phyloP scores from a whole-genome alignment of 495 filamentous ascomycete genomes.

The Haplographium delicatum region DNA sequence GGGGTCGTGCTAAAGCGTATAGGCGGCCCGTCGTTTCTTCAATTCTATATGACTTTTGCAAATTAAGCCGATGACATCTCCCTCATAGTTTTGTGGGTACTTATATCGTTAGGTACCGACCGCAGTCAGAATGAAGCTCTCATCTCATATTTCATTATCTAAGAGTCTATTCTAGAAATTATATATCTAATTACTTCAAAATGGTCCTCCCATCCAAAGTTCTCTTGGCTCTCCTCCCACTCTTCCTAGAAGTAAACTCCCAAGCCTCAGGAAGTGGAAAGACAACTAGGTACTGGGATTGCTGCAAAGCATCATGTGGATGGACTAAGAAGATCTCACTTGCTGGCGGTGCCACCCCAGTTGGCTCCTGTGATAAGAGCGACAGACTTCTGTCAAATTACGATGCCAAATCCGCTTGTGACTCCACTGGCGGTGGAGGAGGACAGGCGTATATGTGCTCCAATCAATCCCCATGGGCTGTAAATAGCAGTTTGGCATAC shows the following conservation, averaged over 20 bases:
- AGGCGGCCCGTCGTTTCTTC: too few species aligned
- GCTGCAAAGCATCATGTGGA: slow-evolving; percentile 46
- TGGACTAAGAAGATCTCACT: slow-evolving; percentile 53
- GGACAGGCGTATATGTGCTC: slow-evolving; percentile 59
- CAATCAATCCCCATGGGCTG: slow-evolving; percentile 58
- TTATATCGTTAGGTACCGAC: too few species aligned
- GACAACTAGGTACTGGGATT: slow-evolving; percentile 38
- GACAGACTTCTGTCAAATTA: slow-evolving; percentile 49
- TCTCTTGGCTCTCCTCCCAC: slow-evolving; percentile 23
- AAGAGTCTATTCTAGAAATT: slow-evolving; percentile 1
- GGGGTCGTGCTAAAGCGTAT: too few species aligned
- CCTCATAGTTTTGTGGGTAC: too few species aligned
- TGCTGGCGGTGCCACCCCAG: slow-evolving; percentile 31
- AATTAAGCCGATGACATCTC: too few species aligned
- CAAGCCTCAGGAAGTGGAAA: slow-evolving; percentile 31
- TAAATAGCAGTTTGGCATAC: slow-evolving; percentile 50
- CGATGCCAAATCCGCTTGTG: too few species aligned
- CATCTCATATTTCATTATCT: neutral
- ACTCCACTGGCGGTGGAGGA: slow-evolving; percentile 46
- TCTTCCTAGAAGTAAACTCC: slow-evolving; percentile 14
- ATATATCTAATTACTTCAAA: neutral
- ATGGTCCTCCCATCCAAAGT: slow-evolving; percentile 16
- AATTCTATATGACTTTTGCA: too few species aligned
- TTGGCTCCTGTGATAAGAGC: slow-evolving; percentile 51
- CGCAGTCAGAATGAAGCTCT: neutral